Percentiles rank a stretch among this genome's conserved stretches.
Evolutionary conservation across 805 yeast genomes (phyloP).

Genomic region (Ogataea wickerhamii): DNA sequence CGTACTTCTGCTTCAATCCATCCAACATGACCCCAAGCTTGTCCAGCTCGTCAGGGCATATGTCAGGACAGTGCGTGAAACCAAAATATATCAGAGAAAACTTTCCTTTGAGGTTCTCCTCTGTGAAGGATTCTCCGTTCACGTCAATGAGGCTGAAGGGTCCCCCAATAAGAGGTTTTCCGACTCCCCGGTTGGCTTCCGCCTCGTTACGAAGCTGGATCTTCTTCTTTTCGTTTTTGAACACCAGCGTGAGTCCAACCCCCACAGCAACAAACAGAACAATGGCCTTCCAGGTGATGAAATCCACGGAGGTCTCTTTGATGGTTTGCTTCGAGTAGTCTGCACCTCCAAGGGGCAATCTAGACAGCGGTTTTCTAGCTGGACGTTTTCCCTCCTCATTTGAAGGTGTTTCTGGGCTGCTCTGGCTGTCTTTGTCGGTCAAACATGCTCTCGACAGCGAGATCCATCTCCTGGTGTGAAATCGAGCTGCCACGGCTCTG

Average conservation of each 20-base stretch:
- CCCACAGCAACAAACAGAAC: constrained; percentile 65
- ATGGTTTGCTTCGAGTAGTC: constrained; percentile 29
- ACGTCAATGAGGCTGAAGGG: constrained; percentile 72
- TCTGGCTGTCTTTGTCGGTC: no score
- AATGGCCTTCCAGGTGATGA: constrained; percentile 83
- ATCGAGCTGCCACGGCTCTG: no score
- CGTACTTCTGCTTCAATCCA: constrained; percentile 50
- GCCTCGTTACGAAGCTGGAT: constrained; percentile 72
- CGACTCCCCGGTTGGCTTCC: constrained; percentile 81
- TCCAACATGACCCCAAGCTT: constrained; percentile 74
- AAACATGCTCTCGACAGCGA: no score
- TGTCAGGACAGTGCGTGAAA: constrained; percentile 96
- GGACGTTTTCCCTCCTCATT: no score
- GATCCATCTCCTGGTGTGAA: no score
- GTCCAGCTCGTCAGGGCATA: constrained; percentile 97
- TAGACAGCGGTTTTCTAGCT: constrained; percentile 62
- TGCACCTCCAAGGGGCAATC: constrained; percentile 73
- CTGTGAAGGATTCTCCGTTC: constrained; percentile 70
- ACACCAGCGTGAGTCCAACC: constrained; percentile 65
- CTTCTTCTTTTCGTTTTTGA: constrained; percentile 72
- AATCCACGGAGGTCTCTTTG: constrained; percentile 50
- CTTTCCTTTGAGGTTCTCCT: constrained; percentile 69
- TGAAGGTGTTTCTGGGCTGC: neutral
- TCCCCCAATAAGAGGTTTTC: constrained; percentile 92
- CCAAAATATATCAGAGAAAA: constrained; percentile 92